Evolutionary conservation across 225 moss, liverwort and hornwort genomes (phyloP).

Genomic region (Lunularia cruciata): DNA sequence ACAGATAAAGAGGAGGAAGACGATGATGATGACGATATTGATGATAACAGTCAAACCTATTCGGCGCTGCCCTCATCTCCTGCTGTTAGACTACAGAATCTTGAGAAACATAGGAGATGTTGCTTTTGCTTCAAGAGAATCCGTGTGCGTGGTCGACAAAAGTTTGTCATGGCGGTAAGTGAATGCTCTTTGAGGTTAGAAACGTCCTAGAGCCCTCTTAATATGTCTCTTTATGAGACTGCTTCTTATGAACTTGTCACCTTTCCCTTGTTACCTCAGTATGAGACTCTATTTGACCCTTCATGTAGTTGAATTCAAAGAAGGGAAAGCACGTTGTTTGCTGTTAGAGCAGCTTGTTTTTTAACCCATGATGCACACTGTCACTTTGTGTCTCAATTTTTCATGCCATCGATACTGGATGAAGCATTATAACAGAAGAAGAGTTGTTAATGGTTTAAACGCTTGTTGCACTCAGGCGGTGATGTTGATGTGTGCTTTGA

Average conservation of each 20-base stretch:
- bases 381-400: too few relatives aligned
- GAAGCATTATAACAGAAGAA: too few relatives aligned
- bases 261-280: too few relatives aligned
- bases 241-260: too few relatives aligned
- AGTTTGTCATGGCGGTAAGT: constrained; percentile 71
- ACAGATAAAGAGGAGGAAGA: constrained; percentile 71
- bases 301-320: too few relatives aligned
- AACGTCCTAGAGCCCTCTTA: too few relatives aligned
- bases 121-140: constrained; percentile 43
- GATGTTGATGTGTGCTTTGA: constrained; percentile 64
- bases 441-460: background rate
- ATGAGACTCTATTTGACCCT: too few relatives aligned
- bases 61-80: constrained; percentile 40
- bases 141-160: constrained; percentile 54
- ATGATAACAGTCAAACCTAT: constrained; percentile 30
- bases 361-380: too few relatives aligned
- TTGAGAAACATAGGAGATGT: constrained; percentile 48
- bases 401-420: too few relatives aligned
- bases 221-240: too few relatives aligned
- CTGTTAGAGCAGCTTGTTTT: too few relatives aligned
- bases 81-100: constrained; percentile 22
- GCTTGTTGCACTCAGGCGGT: constrained; percentile 52
- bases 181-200: background rate
- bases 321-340: too few relatives aligned
- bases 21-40: constrained; percentile 78